Conservation (phyloP, 148 eudicot species). For the Cornus suecica region DNA sequence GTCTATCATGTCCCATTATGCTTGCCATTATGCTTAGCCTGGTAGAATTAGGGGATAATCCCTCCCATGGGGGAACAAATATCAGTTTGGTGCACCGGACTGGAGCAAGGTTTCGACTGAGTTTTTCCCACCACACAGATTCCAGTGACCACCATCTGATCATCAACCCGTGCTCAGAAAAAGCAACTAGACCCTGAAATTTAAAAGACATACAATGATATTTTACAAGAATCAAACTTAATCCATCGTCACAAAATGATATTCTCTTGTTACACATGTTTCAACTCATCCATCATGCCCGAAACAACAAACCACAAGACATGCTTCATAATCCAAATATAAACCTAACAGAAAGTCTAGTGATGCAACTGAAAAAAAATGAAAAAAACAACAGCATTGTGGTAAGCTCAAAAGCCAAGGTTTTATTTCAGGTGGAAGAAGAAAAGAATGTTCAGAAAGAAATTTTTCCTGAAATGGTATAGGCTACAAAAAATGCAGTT, state of each 20-base stretch:
- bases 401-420: constrained; percentile 1
- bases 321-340: not conserved
- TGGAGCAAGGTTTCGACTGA: constrained; percentile 75
- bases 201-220: constrained; percentile 3
- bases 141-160: constrained; percentile 99
- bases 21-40: constrained; percentile 92
- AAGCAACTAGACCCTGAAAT: constrained; percentile 87
- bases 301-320: not conserved
- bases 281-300: not conserved
- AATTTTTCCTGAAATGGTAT: not conserved
- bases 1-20: constrained; percentile 43
- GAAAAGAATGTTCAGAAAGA: not conserved
- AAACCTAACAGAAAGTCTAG: not conserved
- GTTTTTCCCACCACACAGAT: constrained; percentile 95
- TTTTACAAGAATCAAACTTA: not conserved
- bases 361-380: not conserved
- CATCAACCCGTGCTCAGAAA: constrained; percentile 91
- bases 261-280: not conserved
- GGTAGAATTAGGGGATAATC: constrained; percentile 88
- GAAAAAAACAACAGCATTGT: not conserved
- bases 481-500: not conserved
- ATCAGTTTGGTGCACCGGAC: constrained; percentile 94
- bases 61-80: constrained; percentile 98
- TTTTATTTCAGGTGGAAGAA: not conserved
- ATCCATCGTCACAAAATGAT: not conserved